These are phyloP conservation scores for Domatiomyces globalis DNA, from an alignment of 2,329 filamentous ascomycete species.

Conservation along the genomic window DNA sequence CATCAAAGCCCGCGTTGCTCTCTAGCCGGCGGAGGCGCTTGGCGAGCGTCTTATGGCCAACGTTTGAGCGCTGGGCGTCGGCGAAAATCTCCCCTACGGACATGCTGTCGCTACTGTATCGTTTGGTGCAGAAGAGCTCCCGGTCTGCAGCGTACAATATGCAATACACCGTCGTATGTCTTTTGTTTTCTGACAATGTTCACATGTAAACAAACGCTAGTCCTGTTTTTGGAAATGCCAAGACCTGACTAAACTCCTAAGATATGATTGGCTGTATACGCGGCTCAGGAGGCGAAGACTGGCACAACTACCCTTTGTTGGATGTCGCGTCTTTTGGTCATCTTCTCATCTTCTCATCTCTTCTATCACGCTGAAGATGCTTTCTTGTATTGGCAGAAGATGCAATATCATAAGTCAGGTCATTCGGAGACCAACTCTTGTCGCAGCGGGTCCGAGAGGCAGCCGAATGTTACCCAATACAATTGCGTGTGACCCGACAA, in stretches of 20 bases:
- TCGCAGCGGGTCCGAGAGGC: neutral
- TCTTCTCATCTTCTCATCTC: too few relatives aligned
- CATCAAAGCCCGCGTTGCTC: slow-evolving; percentile 57
- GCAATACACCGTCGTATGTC: neutral
- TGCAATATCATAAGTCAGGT: neutral
- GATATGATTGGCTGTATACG: neutral
- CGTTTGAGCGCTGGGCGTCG: slow-evolving; percentile 77
- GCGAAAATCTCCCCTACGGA: slow-evolving; percentile 36
- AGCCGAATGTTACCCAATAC: too few relatives aligned
- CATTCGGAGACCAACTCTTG: neutral
- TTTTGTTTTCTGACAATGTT: neutral
- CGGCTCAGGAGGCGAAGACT: too few relatives aligned
- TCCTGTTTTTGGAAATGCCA: neutral
- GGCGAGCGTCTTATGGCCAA: slow-evolving; percentile 76
- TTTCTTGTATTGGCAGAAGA: neutral
- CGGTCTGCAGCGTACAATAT: neutral
- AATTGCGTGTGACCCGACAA: neutral
- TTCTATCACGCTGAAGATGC: neutral
- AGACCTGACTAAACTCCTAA: neutral
- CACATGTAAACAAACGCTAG: neutral
- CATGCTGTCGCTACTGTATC: slow-evolving; percentile 4
- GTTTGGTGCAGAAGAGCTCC: neutral
- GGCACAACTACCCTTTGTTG: neutral
- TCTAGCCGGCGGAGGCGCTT: slow-evolving; percentile 83
- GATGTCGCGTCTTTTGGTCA: too few relatives aligned